Evolutionary conservation across 441 rosid genomes (phyloP), one percentile per base, ranked within the genome.

Genomic region (Euphorbia celastroides): DNA sequence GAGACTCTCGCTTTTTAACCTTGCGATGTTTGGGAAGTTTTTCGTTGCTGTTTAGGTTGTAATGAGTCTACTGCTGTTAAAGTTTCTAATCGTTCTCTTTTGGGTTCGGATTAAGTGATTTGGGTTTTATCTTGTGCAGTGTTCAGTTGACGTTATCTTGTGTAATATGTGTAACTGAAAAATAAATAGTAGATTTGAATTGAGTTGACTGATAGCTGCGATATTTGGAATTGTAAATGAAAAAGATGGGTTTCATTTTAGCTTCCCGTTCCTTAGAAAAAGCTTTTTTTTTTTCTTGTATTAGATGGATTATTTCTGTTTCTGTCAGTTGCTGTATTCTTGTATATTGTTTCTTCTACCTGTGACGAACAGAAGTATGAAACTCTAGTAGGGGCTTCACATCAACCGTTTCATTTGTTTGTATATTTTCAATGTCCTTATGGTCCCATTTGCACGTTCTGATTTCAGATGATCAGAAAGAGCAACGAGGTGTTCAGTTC

Each of bases 401-500:
- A n/a, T n/a, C n/a, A n/a, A n/a, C n/a, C n/a, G 12, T 9, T 3
- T 22, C 2, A 50, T 30, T 25, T 14, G 16, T 19, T 54, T 51
- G 25, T 36, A 3, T 48, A 6, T 27, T 16, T 36, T 12, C 22
- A 22, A 26, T 52, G 19, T 32, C 34, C 22, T 32, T 27, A 31
- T 2, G 23, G 32, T 7, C 17, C 1, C 34, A 54, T n/a, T 56
- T 41, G 7, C 26, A 28, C 23, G 42, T 60, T 62, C 48, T 38
- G 12, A 64, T 59, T 64, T 28, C 75, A 89, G 96, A 80, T 26
- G 74, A 63, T 64, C 74, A 75, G 30, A 68, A 57, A 70, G 83
- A 72, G 50, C 73, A 74, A 28, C 71, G 64, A 72, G 74, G 64
- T 52, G 77, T 76, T 58, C 67, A 19, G 69, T 70, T 69, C 68